These are phyloP conservation scores for Rubus parviflorus DNA, from an alignment of 306 rosid genomes.

Conservation along the genomic window DNA sequence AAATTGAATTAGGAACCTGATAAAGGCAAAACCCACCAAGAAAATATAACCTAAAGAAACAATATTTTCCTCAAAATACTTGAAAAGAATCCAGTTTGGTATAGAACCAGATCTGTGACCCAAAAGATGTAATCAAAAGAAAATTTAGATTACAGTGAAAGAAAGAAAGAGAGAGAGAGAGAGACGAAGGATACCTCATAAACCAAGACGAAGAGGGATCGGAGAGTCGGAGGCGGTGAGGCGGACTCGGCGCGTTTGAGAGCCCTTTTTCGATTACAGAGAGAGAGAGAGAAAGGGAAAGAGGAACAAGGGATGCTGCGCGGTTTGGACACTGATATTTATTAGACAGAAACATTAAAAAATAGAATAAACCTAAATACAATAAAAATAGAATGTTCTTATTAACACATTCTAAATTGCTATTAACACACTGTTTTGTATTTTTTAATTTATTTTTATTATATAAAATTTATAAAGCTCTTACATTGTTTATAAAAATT, in stretches of 20 bases:
- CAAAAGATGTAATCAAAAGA: background rate
- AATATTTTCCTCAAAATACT: background rate
- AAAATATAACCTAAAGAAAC: background rate
- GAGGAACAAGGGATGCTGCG: background rate
- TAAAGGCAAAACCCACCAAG: constrained; percentile 5
- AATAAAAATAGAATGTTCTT: too few species aligned
- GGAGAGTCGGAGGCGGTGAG: constrained; percentile 52
- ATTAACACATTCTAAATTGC: too few species aligned
- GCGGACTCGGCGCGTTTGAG: constrained; percentile 35
- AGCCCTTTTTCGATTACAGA: constrained; percentile 10
- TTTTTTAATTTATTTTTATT: too few species aligned
- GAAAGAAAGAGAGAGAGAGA: background rate
- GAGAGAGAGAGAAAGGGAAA: background rate
- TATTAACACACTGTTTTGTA: too few species aligned
- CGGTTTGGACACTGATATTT: constrained; percentile 27
- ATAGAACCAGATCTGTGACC: constrained; percentile 37
- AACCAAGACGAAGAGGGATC: constrained; percentile 91
- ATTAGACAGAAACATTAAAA: background rate
- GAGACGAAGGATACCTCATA: constrained; percentile 60
- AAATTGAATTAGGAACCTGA: background rate
- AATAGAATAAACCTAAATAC: too few species aligned
- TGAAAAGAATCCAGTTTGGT: background rate
- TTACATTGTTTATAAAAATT: too few species aligned
- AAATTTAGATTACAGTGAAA: background rate
- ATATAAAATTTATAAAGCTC: too few species aligned